Evolutionary conservation across 352 stramenopile genomes (phyloP).

Genomic region (Phytopythium delawarense): DNA sequence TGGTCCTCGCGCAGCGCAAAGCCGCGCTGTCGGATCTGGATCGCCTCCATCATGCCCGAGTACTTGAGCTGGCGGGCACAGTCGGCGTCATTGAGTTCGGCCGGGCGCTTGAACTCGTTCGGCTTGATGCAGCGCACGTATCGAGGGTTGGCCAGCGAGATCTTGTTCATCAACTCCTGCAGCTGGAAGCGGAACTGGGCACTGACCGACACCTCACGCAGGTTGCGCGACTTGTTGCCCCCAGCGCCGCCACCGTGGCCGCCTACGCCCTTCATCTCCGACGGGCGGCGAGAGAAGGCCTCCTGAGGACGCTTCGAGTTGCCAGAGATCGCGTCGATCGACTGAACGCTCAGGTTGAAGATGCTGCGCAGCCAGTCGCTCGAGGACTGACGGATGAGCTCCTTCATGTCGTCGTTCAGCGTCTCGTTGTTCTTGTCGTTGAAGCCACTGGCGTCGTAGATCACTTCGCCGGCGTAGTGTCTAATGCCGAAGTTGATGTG

Average conservation of each 20-base stretch:
- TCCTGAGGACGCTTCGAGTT: slow-evolving; percentile 63
- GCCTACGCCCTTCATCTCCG: slow-evolving; percentile 25
- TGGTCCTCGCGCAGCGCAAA: slow-evolving; percentile 87
- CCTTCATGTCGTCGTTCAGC: slow-evolving; percentile 93
- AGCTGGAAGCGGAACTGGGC: slow-evolving; percentile 88
- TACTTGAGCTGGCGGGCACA: slow-evolving; percentile 89
- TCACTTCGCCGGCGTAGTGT: slow-evolving; percentile 92
- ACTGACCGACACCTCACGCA: slow-evolving; percentile 83
- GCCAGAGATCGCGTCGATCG: slow-evolving; percentile 74
- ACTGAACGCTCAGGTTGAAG: slow-evolving; percentile 85
- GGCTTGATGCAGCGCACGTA: slow-evolving; percentile 90
- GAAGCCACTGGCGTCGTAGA: slow-evolving; percentile 96
- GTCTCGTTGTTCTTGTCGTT: slow-evolving; percentile 99
- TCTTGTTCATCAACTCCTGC: slow-evolving; percentile 88
- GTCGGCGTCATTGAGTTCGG: slow-evolving; percentile 75
- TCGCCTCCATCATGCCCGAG: slow-evolving; percentile 90
- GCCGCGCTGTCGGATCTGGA: slow-evolving; percentile 86
- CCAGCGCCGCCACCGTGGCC: slow-evolving; percentile 27
- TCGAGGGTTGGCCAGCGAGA: slow-evolving; percentile 80
- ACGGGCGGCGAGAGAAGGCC: slow-evolving; percentile 57
- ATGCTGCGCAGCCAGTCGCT: slow-evolving; percentile 83
- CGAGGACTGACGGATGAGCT: slow-evolving; percentile 84
- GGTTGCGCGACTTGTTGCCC: slow-evolving; percentile 73
- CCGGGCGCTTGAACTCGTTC: slow-evolving; percentile 81
- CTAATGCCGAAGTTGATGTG: slow-evolving; percentile 87